Evolutionary conservation across 495 filamentous ascomycete species (phyloP).

Genomic region (Penicillium ochrochloron): DNA sequence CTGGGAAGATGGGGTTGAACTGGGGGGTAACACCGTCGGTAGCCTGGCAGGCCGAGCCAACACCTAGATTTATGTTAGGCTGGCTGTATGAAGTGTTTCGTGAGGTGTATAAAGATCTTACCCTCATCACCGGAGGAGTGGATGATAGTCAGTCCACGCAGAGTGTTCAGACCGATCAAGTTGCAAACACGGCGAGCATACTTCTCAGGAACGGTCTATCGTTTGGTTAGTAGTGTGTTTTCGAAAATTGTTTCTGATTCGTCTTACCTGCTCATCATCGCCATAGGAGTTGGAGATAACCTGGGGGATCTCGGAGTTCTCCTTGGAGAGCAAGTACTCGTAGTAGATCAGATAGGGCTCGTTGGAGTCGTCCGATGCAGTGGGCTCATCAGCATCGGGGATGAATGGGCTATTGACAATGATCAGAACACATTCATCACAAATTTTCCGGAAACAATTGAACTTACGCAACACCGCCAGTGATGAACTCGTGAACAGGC

Average conservation of each 20-base stretch:
- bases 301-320: constrained; percentile 62
- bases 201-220: constrained; percentile 63
- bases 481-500: constrained; percentile 64
- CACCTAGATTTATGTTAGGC: constrained; percentile 28
- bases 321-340: constrained; percentile 57
- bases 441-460: not conserved
- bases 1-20: constrained; percentile 68
- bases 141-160: constrained; percentile 68
- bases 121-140: constrained; percentile 69
- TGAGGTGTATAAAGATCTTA: constrained; percentile 41
- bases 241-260: not conserved
- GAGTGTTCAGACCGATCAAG: constrained; percentile 67
- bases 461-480: constrained; percentile 56
- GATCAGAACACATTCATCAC: too few species aligned
- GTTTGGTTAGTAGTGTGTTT: not conserved
- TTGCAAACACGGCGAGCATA: constrained; percentile 72
- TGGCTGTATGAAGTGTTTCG: not conserved
- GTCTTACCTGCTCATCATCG: constrained; percentile 62
- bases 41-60: constrained; percentile 62
- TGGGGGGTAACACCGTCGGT: constrained; percentile 62
- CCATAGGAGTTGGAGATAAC: constrained; percentile 74
- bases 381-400: constrained; percentile 62
- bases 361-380: constrained; percentile 51
- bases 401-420: constrained; percentile 48
- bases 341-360: constrained; percentile 73